Base-by-base conservation (phyloP, 257 asterid species). In the Thymus quinquecostatus region DNA sequence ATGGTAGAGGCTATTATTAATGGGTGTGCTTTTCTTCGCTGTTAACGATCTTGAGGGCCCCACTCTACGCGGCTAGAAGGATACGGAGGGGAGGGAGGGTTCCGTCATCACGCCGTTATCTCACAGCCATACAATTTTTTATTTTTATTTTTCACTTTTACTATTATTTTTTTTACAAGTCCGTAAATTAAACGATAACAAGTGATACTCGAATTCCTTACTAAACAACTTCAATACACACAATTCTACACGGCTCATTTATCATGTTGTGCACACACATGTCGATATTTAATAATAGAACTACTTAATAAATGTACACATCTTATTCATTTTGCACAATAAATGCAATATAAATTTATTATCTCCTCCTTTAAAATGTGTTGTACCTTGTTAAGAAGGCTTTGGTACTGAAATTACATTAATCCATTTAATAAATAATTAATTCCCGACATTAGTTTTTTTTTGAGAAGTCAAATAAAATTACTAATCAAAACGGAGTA, bases 61-160 rank as follows among this genome's bases (percentile, higher is more conserved):
- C 63, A 66, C 76, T 70, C 64, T 48, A 86, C 92, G 90, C 90
- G 90, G 89, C 79, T 74, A 68, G 60, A 12, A 10, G 57, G 68
- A 47, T 55, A 9, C 78, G 14, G 50, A 2, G 60, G 81, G 73
- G 63, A 38, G 44, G 44, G 44, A 38, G 5, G 5, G 44, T 3
- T 7, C 78, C 82, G 45, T 47, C 62, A 53, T 76, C 66, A 84
- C 84, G 86, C 74, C 82, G 80, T 70, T 45, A 68, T 41, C 2
- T 49, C 65, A 77, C 82, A 70, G 83, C 67, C 73, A 49, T 68
- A 75, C 79, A 69, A 29, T 38, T 38, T 38, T 38, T 2, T 2
- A 38, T 38, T 2, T 3, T 3, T 2, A 38, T 38, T 6, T 38
- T 3, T 2, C 5, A 38, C 44, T 38, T 2, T 3, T 38, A 38